Evolutionary conservation across 2,329 filamentous ascomycete species (phyloP).

Genomic region (Cercospora zeae-maydis): DNA sequence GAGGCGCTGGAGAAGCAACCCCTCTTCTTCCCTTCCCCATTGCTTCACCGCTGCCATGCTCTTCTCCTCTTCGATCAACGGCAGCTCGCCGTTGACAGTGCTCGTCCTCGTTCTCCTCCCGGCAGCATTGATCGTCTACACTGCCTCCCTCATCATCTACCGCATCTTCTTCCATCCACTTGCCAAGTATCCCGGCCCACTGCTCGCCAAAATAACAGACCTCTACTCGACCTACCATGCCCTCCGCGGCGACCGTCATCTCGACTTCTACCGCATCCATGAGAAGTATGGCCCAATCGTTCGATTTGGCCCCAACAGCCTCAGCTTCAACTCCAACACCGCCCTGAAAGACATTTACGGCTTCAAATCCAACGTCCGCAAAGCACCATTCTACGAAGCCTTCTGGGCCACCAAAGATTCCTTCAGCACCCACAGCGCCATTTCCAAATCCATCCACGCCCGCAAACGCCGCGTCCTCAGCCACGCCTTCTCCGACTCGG

Average conservation of each 20-base stretch:
- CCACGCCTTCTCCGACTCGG: conserved; percentile 47
- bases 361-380: conserved; percentile 47
- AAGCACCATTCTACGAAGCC: conserved; percentile 48
- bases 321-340: conserved; percentile 71
- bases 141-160: conserved; percentile 32
- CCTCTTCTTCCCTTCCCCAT: neutral
- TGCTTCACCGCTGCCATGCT: neutral
- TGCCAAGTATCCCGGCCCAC: conserved; percentile 43
- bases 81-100: conserved; percentile 9
- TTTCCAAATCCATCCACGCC: conserved; percentile 46
- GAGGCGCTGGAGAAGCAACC: neutral
- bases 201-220: conserved; percentile 34
- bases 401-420: conserved; percentile 44
- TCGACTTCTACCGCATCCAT: conserved; percentile 55
- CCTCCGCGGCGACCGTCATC: conserved; percentile 29
- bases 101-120: conserved; percentile 12
- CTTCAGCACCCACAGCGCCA: conserved; percentile 45
- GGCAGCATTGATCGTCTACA: conserved; percentile 9
- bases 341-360: conserved; percentile 57
- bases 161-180: conserved; percentile 44
- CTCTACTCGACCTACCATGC: conserved; percentile 32
- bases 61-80: neutral
- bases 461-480: conserved; percentile 47
- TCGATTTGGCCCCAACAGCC: conserved; percentile 72
- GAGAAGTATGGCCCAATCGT: conserved; percentile 66